Percentiles rank a stretch among this genome's conserved stretches.
Evolutionary conservation across 2,329 filamentous ascomycete genomes (phyloP).

Genomic region (Hypomyces rosellus): DNA sequence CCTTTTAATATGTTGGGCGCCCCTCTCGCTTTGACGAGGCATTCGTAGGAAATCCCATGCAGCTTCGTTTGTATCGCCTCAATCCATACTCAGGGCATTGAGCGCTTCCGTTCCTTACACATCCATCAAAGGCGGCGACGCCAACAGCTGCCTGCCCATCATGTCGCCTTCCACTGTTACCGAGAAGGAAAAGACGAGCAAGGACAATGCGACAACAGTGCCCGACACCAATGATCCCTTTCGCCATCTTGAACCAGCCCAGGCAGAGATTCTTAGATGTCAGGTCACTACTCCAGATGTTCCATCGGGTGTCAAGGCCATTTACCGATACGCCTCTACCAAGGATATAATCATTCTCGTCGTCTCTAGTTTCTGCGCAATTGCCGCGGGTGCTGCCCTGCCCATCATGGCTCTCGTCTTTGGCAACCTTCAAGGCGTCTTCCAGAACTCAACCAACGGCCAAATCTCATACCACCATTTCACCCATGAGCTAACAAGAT

Average conservation of each 20-base stretch:
- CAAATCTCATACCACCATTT: constrained; percentile 49
- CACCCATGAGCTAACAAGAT: constrained; percentile 49
- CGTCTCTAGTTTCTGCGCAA: constrained; percentile 57
- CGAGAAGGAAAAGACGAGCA: background rate
- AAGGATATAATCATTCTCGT: constrained; percentile 59
- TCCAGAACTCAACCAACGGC: constrained; percentile 46
- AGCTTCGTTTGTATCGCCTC: no score
- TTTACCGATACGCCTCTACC: constrained; percentile 65
- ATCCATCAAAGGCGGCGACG: no score
- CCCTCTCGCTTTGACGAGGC: no score
- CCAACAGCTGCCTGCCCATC: no score
- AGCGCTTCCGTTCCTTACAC: no score
- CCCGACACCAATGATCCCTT: constrained; percentile 46
- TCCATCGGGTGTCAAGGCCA: constrained; percentile 54
- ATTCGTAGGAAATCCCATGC: no score
- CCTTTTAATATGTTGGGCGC: no score
- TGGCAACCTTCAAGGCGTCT: constrained; percentile 66
- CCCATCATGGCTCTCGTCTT: constrained; percentile 80
- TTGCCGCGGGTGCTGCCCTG: constrained; percentile 66
- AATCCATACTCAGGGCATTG: no score
- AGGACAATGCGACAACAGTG: constrained; percentile 7
- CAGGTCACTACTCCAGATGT: constrained; percentile 62
- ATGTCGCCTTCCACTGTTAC: no score
- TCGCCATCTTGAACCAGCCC: constrained; percentile 56
- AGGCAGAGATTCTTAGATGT: constrained; percentile 59